Evolutionary conservation across 495 filamentous ascomycete genomes (phyloP).

Genomic region (Daldinia decipiens): DNA sequence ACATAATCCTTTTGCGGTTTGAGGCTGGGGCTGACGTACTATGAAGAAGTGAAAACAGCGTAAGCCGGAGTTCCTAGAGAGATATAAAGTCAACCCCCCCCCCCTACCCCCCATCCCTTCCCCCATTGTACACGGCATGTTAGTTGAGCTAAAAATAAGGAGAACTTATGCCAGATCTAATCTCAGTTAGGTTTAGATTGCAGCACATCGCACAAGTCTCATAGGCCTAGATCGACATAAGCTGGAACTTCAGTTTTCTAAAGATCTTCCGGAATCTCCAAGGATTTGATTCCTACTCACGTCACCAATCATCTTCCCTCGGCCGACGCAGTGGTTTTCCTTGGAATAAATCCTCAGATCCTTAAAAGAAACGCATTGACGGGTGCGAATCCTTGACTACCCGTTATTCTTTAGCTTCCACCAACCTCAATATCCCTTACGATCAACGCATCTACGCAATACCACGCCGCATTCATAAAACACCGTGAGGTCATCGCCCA

Average conservation of each 20-base stretch:
- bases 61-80: conserved; percentile 1
- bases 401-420: background rate
- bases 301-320: conserved; percentile 4
- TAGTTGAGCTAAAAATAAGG: conserved; percentile 4
- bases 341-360: background rate
- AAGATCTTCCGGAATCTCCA: background rate
- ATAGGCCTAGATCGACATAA: too few species aligned
- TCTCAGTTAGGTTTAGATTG: background rate
- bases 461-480: background rate
- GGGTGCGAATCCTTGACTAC: background rate
- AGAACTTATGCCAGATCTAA: background rate
- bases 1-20: conserved; percentile 6
- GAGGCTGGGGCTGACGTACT: conserved; percentile 25
- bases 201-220: too few species aligned
- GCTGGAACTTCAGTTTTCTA: background rate
- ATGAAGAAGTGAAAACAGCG: background rate
- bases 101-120: too few species aligned
- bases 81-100: background rate
- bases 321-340: background rate
- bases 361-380: background rate
- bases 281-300: background rate
- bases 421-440: background rate
- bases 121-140: background rate
- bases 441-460: background rate
- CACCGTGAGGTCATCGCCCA: background rate